A percentile compares a stretch with the other conserved stretches of the same genome.
Conservation (phyloP, 495 filamentous ascomycete genomes). For the Pyrenula massariospora region DNA sequence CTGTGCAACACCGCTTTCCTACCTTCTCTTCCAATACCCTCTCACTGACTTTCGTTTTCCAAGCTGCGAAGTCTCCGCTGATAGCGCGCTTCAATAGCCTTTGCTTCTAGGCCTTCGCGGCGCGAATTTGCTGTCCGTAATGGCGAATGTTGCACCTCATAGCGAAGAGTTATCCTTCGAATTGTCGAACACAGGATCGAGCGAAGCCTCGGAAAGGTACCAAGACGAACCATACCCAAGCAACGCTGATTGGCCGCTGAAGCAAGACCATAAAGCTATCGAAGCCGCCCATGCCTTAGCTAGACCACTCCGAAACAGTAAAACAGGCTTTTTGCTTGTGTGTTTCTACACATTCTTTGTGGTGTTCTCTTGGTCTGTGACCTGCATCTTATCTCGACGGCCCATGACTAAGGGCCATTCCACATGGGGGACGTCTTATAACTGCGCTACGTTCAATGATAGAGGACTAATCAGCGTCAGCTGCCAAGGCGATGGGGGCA, state of each 20-base stretch:
- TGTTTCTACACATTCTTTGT: background rate
- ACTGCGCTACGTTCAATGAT: background rate
- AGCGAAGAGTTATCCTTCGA: too few species aligned
- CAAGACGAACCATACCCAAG: background rate
- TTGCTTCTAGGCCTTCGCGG: too few species aligned
- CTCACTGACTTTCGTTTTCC: too few species aligned
- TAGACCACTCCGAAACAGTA: background rate
- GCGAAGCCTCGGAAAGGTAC: background rate
- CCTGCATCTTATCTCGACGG: background rate
- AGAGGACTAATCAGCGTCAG: background rate
- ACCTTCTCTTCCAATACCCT: too few species aligned
- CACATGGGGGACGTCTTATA: background rate
- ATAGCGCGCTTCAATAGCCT: too few species aligned
- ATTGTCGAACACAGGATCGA: too few species aligned
- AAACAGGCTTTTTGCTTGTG: background rate
- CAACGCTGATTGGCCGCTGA: background rate
- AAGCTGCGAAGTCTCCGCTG: too few species aligned
- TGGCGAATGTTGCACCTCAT: too few species aligned
- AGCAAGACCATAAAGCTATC: background rate
- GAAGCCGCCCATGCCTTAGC: background rate
- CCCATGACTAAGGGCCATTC: background rate
- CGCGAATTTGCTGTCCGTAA: too few species aligned
- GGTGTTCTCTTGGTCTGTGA: background rate
- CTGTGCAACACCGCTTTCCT: too few species aligned
- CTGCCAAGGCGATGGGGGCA: background rate